Evolutionary conservation across 495 filamentous ascomycete genomes (phyloP).

Genomic region (Penicillium turbatum): DNA sequence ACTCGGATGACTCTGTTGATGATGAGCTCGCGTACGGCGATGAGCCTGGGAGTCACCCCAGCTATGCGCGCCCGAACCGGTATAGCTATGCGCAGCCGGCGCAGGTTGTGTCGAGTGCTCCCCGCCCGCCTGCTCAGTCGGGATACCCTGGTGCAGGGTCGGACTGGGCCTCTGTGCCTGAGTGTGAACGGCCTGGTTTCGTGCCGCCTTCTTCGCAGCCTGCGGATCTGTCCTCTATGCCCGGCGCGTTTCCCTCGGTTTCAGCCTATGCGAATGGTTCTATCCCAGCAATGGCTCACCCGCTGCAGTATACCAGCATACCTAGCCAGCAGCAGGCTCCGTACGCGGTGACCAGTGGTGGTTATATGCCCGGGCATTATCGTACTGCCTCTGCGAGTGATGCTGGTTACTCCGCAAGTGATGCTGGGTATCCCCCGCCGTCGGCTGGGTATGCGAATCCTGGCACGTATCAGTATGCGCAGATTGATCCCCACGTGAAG

Average conservation of each 20-base stretch:
- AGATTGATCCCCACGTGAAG: constrained; percentile 40
- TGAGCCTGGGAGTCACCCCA: constrained; percentile 31
- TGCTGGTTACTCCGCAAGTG: constrained; percentile 18
- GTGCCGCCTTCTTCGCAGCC: constrained; percentile 37
- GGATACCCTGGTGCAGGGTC: background rate
- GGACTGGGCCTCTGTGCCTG: constrained; percentile 39
- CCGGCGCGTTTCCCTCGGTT: constrained; percentile 36
- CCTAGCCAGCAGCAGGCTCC: constrained; percentile 11
- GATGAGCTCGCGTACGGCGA: constrained; percentile 40
- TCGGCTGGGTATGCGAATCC: constrained; percentile 31
- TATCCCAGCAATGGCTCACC: constrained; percentile 18
- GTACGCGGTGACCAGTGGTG: constrained; percentile 16
- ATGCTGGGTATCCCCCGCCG: constrained; percentile 15
- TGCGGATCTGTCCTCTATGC: constrained; percentile 28
- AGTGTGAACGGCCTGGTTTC: constrained; percentile 40
- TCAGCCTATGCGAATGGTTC: constrained; percentile 22
- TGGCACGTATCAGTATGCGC: constrained; percentile 39
- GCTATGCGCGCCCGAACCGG: constrained; percentile 47
- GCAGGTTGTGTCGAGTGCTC: constrained; percentile 23
- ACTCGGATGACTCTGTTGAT: constrained; percentile 40
- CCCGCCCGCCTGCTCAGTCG: constrained; percentile 7
- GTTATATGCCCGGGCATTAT: constrained; percentile 26
- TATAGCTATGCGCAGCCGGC: constrained; percentile 48
- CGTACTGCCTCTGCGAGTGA: constrained; percentile 26
- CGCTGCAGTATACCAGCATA: constrained; percentile 27